A percentile compares a stretch with the other conserved stretches of the same genome.
phyloP scores from a whole-genome alignment of 2,329 filamentous ascomycete species.

The Polytolypa hystricis region DNA sequence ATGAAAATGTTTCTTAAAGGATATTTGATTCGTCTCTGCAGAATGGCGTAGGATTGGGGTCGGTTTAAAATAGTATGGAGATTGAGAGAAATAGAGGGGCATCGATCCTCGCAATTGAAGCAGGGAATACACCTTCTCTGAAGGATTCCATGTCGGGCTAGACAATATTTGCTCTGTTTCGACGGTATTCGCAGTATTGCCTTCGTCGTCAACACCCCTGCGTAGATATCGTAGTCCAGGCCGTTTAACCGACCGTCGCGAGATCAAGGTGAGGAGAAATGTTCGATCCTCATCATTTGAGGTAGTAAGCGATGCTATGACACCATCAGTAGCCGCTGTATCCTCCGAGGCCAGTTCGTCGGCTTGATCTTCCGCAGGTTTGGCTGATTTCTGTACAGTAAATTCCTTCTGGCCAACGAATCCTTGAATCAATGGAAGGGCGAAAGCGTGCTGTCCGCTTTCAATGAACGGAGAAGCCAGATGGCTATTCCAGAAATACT shows the following conservation, averaged over 20 bases:
- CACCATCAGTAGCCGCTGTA: constrained; percentile 15
- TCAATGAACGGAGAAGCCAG: constrained; percentile 64
- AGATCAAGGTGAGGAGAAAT: constrained; percentile 80
- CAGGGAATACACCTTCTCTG: constrained; percentile 63
- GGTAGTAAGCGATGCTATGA: constrained; percentile 27
- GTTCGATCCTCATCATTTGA: constrained; percentile 28
- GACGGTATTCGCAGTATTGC: constrained; percentile 77
- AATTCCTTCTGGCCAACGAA: constrained; percentile 85
- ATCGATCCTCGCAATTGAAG: constrained; percentile 84
- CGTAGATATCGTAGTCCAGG: constrained; percentile 84
- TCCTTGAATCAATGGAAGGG: constrained; percentile 80
- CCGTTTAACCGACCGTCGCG: constrained; percentile 73
- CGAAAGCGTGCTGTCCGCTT: constrained; percentile 57
- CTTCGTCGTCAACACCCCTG: constrained; percentile 80
- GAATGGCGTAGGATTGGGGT: constrained; percentile 74
- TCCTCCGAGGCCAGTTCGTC: constrained; percentile 16
- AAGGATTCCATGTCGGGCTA: constrained; percentile 51
- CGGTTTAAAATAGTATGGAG: constrained; percentile 86
- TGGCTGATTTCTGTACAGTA: constrained; percentile 45
- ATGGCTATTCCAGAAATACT: constrained; percentile 86
- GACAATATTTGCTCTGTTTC: constrained; percentile 94
- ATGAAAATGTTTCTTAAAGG: constrained; percentile 70
- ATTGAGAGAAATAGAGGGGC: constrained; percentile 89
- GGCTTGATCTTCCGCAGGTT: constrained; percentile 9
- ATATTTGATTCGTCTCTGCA: constrained; percentile 61